Conservation (phyloP, 2,329 filamentous ascomycete genomes). For the Stagonosporopsis rhizophila region DNA sequence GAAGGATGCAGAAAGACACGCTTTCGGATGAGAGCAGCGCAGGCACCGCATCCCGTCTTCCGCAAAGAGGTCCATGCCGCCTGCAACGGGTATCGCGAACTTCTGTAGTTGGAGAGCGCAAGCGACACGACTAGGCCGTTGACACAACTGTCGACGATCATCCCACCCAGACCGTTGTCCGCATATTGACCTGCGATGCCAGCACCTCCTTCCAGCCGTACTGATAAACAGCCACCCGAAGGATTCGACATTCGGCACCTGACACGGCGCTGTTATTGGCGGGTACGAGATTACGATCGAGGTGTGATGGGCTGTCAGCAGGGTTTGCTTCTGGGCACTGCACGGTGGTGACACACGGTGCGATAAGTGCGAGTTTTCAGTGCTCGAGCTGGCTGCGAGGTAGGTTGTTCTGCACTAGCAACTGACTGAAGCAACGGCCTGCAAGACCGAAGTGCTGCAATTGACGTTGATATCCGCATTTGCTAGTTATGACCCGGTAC, state of each 20-base stretch:
- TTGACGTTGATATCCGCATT: too few species aligned
- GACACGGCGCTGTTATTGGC: not conserved
- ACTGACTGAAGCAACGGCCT: too few species aligned
- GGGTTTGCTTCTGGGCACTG: not conserved
- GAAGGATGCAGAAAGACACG: not conserved
- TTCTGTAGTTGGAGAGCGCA: not conserved
- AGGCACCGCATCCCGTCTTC: not conserved
- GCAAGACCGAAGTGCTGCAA: too few species aligned
- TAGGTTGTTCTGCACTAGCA: too few species aligned
- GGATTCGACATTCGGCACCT: not conserved
- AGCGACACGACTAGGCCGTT: not conserved
- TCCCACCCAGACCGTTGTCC: not conserved
- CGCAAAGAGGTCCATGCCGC: not conserved
- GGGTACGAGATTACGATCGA: constrained; percentile 5
- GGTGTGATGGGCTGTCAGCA: not conserved
- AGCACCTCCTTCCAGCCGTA: not conserved
- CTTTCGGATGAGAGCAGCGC: not conserved
- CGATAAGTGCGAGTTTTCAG: not conserved
- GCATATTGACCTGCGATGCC: not conserved
- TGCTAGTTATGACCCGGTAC: too few species aligned
- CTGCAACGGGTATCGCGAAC: constrained; percentile 4
- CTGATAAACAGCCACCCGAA: not conserved
- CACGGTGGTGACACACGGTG: not conserved
- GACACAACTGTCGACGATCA: not conserved
- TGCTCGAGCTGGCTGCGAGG: not conserved